phyloP scores from a whole-genome alignment of 1,284 basidiomycete species.

The Stygiomarasmius scandens region DNA sequence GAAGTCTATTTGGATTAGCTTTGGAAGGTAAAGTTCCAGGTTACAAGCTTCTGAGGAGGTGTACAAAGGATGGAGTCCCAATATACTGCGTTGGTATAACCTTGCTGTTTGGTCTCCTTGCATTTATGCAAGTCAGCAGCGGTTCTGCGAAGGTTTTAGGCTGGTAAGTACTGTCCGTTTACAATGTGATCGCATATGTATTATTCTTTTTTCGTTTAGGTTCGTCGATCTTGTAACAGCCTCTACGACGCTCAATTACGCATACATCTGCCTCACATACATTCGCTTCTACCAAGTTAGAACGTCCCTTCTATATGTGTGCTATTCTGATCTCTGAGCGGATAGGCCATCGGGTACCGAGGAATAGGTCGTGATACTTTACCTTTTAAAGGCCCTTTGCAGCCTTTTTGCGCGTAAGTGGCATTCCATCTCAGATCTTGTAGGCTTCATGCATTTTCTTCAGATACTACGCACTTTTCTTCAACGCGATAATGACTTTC shows the following conservation, averaged over 20 bases:
- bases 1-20: slow-evolving; percentile 74
- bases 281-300: slow-evolving; percentile 44
- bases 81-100: slow-evolving; percentile 48
- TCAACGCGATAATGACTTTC: slow-evolving; percentile 53
- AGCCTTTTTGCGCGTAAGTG: slow-evolving; percentile 51
- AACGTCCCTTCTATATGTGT: slow-evolving; percentile 2
- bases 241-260: slow-evolving; percentile 47
- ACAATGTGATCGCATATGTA: not conserved
- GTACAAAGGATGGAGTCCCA: slow-evolving; percentile 68
- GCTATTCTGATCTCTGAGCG: not conserved
- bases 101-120: slow-evolving; percentile 42
- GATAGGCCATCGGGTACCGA: slow-evolving; percentile 59
- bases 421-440: not conserved
- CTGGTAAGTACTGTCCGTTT: slow-evolving; percentile 32
- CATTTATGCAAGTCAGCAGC: slow-evolving; percentile 49
- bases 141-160: slow-evolving; percentile 45
- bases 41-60: slow-evolving; percentile 44
- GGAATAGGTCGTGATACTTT: slow-evolving; percentile 60
- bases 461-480: slow-evolving; percentile 45
- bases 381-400: slow-evolving; percentile 49
- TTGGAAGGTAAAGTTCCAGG: slow-evolving; percentile 62
- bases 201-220: slow-evolving; percentile 24
- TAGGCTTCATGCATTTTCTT: not conserved
- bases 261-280: slow-evolving; percentile 46
- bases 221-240: slow-evolving; percentile 49